Conservation (phyloP, 2,329 filamentous ascomycete genomes). For the Cercospora sesami region DNA sequence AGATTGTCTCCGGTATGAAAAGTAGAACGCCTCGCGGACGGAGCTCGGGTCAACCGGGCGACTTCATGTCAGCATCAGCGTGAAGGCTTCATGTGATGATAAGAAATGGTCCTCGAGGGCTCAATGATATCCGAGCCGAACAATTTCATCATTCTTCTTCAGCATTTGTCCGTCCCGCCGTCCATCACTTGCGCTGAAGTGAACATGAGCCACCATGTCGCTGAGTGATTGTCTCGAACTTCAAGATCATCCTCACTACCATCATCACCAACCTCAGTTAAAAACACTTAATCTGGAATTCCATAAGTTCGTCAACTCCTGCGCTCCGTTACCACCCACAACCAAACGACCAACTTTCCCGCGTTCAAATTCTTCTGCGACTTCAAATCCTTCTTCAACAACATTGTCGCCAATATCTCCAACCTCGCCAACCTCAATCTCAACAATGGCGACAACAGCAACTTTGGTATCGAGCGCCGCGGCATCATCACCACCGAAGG, state of each 20-base stretch:
- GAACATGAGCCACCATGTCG: not conserved
- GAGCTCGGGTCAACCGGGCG: not conserved
- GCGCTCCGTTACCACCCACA: not conserved
- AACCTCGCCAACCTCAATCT: not conserved
- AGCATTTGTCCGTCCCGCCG: not conserved
- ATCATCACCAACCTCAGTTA: not conserved
- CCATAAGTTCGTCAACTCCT: not conserved
- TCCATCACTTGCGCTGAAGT: not conserved
- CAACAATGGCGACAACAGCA: not conserved
- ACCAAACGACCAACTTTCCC: not conserved
- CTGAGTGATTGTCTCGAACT: not conserved
- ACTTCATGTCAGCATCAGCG: not conserved
- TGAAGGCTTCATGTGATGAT: not conserved
- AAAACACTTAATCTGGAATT: not conserved
- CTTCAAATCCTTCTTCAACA: not conserved
- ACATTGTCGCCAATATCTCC: not conserved
- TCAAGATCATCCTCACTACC: not conserved
- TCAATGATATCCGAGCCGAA: not conserved
- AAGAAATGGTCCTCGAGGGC: not conserved
- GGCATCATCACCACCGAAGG: not conserved
- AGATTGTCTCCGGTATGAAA: not conserved
- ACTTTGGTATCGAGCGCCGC: not conserved
- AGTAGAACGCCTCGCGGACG: not conserved
- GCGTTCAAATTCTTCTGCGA: not conserved
- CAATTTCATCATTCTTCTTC: not conserved